Evolutionary conservation across 1,284 basidiomycete species (phyloP).

Genomic region (Macrocystidia cucumis): DNA sequence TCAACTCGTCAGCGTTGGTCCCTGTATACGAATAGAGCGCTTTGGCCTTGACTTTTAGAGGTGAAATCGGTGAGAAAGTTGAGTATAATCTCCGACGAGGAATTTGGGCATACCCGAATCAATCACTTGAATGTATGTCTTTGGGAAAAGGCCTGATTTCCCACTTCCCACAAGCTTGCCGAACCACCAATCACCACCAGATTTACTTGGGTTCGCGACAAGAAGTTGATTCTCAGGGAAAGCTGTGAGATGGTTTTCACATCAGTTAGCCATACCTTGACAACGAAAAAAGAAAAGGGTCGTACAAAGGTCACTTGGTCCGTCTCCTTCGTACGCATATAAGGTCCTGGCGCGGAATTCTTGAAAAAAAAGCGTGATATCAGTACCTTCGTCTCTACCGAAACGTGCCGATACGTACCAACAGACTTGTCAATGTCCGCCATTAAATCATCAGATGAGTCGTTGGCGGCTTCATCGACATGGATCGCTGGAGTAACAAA

Average conservation of each 20-base stretch:
- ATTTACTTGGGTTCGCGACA: constrained; percentile 78
- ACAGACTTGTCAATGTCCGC: constrained; percentile 73
- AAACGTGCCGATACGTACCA: too few relatives aligned
- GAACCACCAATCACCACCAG: constrained; percentile 90
- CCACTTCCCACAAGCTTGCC: constrained; percentile 66
- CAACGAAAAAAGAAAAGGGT: constrained; percentile 6
- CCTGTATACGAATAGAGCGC: constrained; percentile 78
- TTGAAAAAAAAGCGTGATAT: too few relatives aligned
- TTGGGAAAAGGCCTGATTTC: constrained; percentile 85
- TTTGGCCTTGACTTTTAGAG: constrained; percentile 44
- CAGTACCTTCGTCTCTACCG: too few relatives aligned
- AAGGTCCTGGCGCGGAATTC: constrained; percentile 74
- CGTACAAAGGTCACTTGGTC: constrained; percentile 82
- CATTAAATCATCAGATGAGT: constrained; percentile 41
- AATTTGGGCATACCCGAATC: constrained; percentile 44
- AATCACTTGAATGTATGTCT: constrained; percentile 77
- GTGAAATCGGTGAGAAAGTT: constrained; percentile 5
- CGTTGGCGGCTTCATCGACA: constrained; percentile 8
- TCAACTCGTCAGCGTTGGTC: constrained; percentile 68
- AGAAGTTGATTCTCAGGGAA: constrained; percentile 83
- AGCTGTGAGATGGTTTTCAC: constrained; percentile 31
- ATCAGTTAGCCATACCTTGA: constrained; percentile 4
- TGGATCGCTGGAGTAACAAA: too few relatives aligned
- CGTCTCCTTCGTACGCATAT: constrained; percentile 79
- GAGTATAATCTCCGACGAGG: constrained; percentile 6